A percentile compares a stretch with the other conserved stretches of the same genome.
phyloP scores from a whole-genome alignment of 2,329 filamentous ascomycete species.

The Chrysosphaeria jannelii region DNA sequence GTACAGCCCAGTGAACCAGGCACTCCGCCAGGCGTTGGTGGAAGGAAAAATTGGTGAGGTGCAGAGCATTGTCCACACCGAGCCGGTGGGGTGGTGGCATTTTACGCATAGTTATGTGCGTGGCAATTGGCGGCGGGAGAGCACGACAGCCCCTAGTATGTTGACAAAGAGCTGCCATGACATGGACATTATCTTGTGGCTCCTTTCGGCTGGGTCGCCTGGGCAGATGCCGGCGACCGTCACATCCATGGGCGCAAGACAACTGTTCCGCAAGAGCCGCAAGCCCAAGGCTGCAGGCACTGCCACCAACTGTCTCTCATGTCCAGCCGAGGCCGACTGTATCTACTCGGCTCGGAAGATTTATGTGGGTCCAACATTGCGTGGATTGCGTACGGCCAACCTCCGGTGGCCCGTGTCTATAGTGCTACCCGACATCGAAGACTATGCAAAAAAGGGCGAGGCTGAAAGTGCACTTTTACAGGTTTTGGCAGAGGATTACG shows the following conservation, averaged over 20 bases:
- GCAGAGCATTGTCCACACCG: slow-evolving; percentile 65
- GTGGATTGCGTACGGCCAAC: slow-evolving; percentile 31
- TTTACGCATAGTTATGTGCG: slow-evolving; percentile 74
- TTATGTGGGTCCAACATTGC: slow-evolving; percentile 29
- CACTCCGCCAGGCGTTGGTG: slow-evolving; percentile 49
- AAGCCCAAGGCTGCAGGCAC: slow-evolving; percentile 47
- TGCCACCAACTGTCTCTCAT: slow-evolving; percentile 70
- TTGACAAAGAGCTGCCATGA: slow-evolving; percentile 94
- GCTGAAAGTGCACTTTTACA: slow-evolving; percentile 14
- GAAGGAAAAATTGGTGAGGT: slow-evolving; percentile 58
- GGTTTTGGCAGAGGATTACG: slow-evolving; percentile 20
- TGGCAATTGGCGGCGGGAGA: slow-evolving; percentile 76
- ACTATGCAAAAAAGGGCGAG: slow-evolving; percentile 20
- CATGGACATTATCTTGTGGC: slow-evolving; percentile 75
- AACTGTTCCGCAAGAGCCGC: slow-evolving; percentile 43
- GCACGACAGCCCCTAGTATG: slow-evolving; percentile 46
- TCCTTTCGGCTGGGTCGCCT: slow-evolving; percentile 35
- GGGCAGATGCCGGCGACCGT: slow-evolving; percentile 49
- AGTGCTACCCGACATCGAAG: slow-evolving; percentile 78
- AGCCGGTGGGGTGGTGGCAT: slow-evolving; percentile 92
- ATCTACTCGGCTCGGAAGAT: slow-evolving; percentile 65
- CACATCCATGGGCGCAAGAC: slow-evolving; percentile 45
- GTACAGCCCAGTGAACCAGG: slow-evolving; percentile 77
- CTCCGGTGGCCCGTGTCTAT: slow-evolving; percentile 61
- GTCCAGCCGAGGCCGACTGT: slow-evolving; percentile 43